These are phyloP conservation scores for Aspergillus phoenicis DNA, from an alignment of 2,329 filamentous ascomycete genomes.

Conservation along the genomic window DNA sequence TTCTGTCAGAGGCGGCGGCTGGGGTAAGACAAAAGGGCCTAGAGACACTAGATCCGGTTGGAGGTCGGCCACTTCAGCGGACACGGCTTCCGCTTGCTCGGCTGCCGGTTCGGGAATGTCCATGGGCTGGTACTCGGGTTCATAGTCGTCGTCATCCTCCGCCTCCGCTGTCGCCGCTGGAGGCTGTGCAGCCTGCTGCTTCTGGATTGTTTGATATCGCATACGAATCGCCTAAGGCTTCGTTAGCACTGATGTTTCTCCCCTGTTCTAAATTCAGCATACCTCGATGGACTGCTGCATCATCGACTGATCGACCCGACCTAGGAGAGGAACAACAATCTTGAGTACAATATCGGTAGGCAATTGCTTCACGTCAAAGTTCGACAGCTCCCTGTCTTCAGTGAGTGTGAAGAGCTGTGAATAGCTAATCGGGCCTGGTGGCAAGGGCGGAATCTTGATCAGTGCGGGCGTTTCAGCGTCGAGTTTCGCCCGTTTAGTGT, in stretches of 20 bases:
- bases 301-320: conserved; percentile 67
- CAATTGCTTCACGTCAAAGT: conserved; percentile 81
- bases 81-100: conserved; percentile 66
- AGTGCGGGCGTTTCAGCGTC: conserved; percentile 54
- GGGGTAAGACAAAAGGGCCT: conserved; percentile 75
- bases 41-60: conserved; percentile 63
- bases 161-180: conserved; percentile 25
- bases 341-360: conserved; percentile 74
- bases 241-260: conserved; percentile 16
- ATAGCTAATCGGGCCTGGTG: conserved; percentile 73
- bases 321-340: conserved; percentile 78
- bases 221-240: conserved; percentile 40
- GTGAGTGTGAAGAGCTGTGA: conserved; percentile 88
- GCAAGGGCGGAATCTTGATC: conserved; percentile 68
- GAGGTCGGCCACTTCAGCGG: conserved; percentile 74
- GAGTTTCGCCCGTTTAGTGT: conserved; percentile 78
- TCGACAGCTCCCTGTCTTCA: conserved; percentile 69
- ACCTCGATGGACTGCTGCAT: conserved; percentile 74
- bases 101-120: conserved; percentile 50
- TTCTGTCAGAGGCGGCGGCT: conserved; percentile 71
- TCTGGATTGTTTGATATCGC: conserved; percentile 41
- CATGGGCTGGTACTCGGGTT: conserved; percentile 78
- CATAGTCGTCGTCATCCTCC: conserved; percentile 81
- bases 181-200: conserved; percentile 40
- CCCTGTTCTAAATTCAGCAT: conserved; percentile 31